Conservation (phyloP, 345 rosid genomes). For the Erysimum cheiranthoides region DNA sequence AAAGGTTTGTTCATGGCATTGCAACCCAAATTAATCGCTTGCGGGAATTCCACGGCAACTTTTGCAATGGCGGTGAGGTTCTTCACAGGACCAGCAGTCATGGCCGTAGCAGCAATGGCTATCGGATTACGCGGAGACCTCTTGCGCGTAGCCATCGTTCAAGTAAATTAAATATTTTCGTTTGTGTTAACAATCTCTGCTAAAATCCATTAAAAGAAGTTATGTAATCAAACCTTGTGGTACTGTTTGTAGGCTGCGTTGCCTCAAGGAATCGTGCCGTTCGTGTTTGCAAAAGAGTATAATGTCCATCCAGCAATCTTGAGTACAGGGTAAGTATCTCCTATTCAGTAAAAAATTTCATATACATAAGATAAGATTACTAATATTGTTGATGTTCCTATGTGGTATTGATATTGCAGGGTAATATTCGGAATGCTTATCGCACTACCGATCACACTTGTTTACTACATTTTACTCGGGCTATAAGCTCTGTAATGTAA, state of each 20-base stretch:
- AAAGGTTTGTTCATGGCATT: slow-evolving; percentile 96
- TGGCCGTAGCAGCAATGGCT: slow-evolving; percentile 87
- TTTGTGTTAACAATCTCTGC: background rate
- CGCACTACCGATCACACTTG: slow-evolving; percentile 75
- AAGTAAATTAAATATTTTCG: slow-evolving; percentile 49
- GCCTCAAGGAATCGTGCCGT: slow-evolving; percentile 90
- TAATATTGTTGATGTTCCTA: background rate
- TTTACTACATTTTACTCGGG: slow-evolving; percentile 72
- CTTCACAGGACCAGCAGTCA: slow-evolving; percentile 83
- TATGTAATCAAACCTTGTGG: background rate
- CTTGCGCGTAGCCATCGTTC: slow-evolving; percentile 87
- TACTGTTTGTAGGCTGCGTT: slow-evolving; percentile 63
- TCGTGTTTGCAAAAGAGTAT: slow-evolving; percentile 86
- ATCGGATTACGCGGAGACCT: slow-evolving; percentile 75
- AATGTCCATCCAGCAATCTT: slow-evolving; percentile 81
- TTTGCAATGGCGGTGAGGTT: slow-evolving; percentile 89
- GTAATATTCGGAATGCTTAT: slow-evolving; percentile 83
- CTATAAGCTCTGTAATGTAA: slow-evolving; percentile 45
- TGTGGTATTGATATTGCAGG: slow-evolving; percentile 51
- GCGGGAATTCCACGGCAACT: slow-evolving; percentile 78
- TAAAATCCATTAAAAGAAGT: background rate
- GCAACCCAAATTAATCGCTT: slow-evolving; percentile 91
- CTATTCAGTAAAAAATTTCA: background rate
- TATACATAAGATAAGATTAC: background rate
- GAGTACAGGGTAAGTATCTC: slow-evolving; percentile 68